Conservation (phyloP, 2,329 filamentous ascomycete genomes). For the Spiromastix sp. region DNA sequence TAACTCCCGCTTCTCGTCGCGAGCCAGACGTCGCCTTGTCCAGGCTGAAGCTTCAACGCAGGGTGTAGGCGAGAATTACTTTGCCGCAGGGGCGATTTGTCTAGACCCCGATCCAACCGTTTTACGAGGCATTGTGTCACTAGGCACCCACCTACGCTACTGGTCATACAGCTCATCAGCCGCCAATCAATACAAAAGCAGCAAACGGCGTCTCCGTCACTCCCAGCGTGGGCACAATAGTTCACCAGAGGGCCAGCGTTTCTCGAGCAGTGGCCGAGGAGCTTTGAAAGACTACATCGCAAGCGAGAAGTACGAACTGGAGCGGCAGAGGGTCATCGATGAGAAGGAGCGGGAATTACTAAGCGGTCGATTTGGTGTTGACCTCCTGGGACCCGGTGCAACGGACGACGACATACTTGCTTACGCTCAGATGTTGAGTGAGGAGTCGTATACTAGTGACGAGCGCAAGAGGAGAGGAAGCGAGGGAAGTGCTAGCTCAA, state of each 20-base stretch:
- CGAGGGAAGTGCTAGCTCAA: conserved; percentile 28
- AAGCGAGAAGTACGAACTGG: conserved; percentile 73
- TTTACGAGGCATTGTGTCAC: conserved; percentile 74
- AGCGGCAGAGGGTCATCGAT: conserved; percentile 57
- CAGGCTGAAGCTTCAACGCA: conserved; percentile 58
- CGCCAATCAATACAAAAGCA: conserved; percentile 61
- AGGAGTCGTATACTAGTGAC: conserved; percentile 46
- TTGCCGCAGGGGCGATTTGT: conserved; percentile 70
- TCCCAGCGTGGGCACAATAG: conserved; percentile 54
- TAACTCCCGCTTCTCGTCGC: conserved; percentile 72
- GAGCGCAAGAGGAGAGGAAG: conserved; percentile 36
- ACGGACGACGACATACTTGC: conserved; percentile 53
- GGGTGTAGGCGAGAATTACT: conserved; percentile 63
- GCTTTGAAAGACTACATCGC: conserved; percentile 73
- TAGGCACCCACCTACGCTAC: conserved; percentile 79
- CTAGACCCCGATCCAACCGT: conserved; percentile 81
- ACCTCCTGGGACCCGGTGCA: conserved; percentile 49
- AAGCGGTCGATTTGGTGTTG: conserved; percentile 72
- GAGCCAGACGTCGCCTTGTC: conserved; percentile 64
- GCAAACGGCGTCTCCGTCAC: conserved; percentile 68
- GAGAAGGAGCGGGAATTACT: conserved; percentile 60
- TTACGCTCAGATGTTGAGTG: conserved; percentile 52
- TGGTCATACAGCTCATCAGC: conserved; percentile 86
- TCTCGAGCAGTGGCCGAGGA: conserved; percentile 53
- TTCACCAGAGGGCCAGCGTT: conserved; percentile 42